Conservation (phyloP, 768 basidiomycete genomes). For the Hericium rajendrae region DNA sequence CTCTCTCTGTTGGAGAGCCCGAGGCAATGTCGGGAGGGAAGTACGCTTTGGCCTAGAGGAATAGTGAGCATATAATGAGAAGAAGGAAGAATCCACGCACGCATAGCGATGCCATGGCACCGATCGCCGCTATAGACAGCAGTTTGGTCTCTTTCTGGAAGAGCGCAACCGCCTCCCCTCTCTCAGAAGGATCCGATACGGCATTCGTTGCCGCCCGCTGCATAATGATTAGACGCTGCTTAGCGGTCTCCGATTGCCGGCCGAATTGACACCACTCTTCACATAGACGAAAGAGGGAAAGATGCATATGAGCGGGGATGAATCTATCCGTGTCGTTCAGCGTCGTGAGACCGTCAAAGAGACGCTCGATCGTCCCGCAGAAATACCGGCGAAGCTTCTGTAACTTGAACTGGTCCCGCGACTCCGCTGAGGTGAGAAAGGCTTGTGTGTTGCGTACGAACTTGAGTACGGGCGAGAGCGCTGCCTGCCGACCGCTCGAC, state of each 20-base stretch:
- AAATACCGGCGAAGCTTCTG: constrained; percentile 84
- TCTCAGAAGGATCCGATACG: constrained; percentile 43
- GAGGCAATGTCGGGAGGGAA: constrained; percentile 52
- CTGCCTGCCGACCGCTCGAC: constrained; percentile 58
- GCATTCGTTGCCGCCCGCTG: constrained; percentile 52
- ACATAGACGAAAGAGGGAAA: constrained; percentile 74
- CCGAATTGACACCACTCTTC: constrained; percentile 93
- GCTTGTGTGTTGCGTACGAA: constrained; percentile 78
- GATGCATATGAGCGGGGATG: constrained; percentile 63
- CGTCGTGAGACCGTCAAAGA: constrained; percentile 67
- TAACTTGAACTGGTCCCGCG: constrained; percentile 65
- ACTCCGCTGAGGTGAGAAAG: constrained; percentile 63
- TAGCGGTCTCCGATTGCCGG: constrained; percentile 59
- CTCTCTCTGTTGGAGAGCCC: constrained; percentile 54
- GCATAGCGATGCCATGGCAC: constrained; percentile 79
- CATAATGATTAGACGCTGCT: constrained; percentile 62
- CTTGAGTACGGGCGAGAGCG: constrained; percentile 71
- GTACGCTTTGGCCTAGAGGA: constrained; percentile 63
- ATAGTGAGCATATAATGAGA: constrained; percentile 3
- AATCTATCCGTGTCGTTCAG: constrained; percentile 72
- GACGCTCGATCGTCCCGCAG: constrained; percentile 78
- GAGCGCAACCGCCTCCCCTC: constrained; percentile 25
- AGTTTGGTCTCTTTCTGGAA: constrained; percentile 50
- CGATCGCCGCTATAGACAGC: constrained; percentile 75
- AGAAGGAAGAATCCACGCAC: constrained; percentile 38